phyloP scores from a whole-genome alignment of 2,329 filamentous ascomycete species.

The Pseudogymnoascus pannorum region DNA sequence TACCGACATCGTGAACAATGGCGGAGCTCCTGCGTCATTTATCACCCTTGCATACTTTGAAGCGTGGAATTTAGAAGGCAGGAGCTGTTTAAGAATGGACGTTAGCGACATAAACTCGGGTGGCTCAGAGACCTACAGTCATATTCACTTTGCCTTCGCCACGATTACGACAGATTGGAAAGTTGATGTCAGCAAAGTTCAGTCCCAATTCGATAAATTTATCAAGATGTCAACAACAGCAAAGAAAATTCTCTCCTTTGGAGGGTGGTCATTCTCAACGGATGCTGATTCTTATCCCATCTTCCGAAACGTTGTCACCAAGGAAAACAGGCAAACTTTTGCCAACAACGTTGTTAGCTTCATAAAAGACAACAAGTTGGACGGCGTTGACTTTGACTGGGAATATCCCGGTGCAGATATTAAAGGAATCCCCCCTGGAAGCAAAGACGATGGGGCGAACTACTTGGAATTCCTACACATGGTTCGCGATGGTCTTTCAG shows the following conservation, averaged over 20 bases:
- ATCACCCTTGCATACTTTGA: constrained; percentile 29
- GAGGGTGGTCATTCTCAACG: constrained; percentile 39
- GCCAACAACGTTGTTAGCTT: constrained; percentile 29
- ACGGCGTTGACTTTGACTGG: constrained; percentile 35
- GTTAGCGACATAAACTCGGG: neutral
- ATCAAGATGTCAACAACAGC: constrained; percentile 31
- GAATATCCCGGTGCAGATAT: constrained; percentile 33
- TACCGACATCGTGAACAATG: constrained; percentile 23
- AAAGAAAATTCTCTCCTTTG: constrained; percentile 38
- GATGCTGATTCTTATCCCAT: constrained; percentile 31
- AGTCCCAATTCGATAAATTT: constrained; percentile 30
- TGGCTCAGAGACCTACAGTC: neutral
- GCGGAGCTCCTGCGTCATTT: neutral
- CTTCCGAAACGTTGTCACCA: constrained; percentile 31
- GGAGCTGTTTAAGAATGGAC: constrained; percentile 29
- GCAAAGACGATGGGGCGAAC: constrained; percentile 26
- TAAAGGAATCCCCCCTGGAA: constrained; percentile 29
- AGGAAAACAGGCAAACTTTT: constrained; percentile 30
- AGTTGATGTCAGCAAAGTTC: constrained; percentile 20
- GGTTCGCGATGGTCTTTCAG: constrained; percentile 22
- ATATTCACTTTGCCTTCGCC: constrained; percentile 31
- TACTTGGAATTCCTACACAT: constrained; percentile 30
- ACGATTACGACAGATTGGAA: constrained; percentile 28
- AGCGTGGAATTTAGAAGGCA: constrained; percentile 24
- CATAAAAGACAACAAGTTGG: constrained; percentile 27